A percentile compares a stretch with the other conserved stretches of the same genome.
phyloP scores from a whole-genome alignment of 352 stramenopile species.

The Pythium aquatile region DNA sequence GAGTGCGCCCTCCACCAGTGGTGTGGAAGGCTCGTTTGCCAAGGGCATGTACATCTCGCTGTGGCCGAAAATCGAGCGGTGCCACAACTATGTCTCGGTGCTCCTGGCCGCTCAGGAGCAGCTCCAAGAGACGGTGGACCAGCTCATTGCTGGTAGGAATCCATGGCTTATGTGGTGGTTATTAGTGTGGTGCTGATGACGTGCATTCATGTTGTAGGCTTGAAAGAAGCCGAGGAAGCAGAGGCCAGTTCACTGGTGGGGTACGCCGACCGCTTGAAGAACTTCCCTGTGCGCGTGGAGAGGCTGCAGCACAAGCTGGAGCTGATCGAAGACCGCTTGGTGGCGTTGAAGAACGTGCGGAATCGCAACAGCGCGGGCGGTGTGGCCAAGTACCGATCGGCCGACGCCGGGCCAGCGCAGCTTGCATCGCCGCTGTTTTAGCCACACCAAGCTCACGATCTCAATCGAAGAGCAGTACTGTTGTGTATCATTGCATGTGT shows the following conservation, averaged over 20 bases:
- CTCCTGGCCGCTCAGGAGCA: conserved; percentile 69
- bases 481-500: neutral
- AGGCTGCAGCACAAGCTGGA: conserved; percentile 65
- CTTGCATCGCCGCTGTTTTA: conserved; percentile 55
- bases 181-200: conserved; percentile 1
- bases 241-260: conserved; percentile 54
- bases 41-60: conserved; percentile 78
- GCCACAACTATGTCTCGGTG: conserved; percentile 70
- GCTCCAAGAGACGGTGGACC: conserved; percentile 64
- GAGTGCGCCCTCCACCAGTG: neutral
- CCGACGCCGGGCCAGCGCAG: conserved; percentile 2
- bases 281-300: conserved; percentile 66
- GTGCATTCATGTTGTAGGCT: conserved; percentile 25
- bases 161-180: neutral
- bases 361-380: conserved; percentile 30
- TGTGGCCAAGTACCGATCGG: conserved; percentile 30
- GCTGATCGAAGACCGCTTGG: conserved; percentile 61
- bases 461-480: neutral
- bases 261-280: conserved; percentile 70
- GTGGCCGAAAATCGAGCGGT: conserved; percentile 84
- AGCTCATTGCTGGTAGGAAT: conserved; percentile 50
- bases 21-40: conserved; percentile 40
- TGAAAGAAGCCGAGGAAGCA: conserved; percentile 62
- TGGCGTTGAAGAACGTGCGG: conserved; percentile 56
- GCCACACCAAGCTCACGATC: neutral